Evolutionary conservation across 305 asterid genomes (phyloP), one percentile per base, ranked within the genome.

Genomic region (Fraxinus velutina): DNA sequence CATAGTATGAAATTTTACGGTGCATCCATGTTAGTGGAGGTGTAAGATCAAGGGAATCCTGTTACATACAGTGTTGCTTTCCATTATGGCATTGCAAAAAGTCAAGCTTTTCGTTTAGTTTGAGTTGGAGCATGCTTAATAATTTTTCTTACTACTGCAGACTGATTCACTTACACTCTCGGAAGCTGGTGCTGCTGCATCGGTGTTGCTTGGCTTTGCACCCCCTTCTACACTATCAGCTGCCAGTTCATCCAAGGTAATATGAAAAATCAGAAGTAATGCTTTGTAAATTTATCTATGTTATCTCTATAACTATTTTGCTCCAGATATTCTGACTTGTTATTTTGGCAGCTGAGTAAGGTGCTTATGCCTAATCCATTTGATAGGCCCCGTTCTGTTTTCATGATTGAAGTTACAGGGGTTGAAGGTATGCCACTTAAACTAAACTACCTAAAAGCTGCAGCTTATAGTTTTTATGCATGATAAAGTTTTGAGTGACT

Each of bases 351-450:
- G 99, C 89, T 96, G 84, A 93, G 93, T 66, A 91, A 94, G 87
- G 94, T 96, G 81, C 94, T 94, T 13, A 44, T 75, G 87, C 98
- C 99, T 80, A 96, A 93, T 82, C 99, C 98, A 9, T 96, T 96
- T 79, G 88, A 94, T 86, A 90, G 92, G 88, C 99, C 99, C 42
- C 92, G 79, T 82, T 91, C 98, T 84, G 81, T 92, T 81, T 84
- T 96, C 84, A 83, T 92, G 83, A 91, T 94, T 50, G 98, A 94
- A 89, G 92, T 93, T 81, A 60, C 92, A 8, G 98, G 98, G 84
- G 85, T 82, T 66, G 92, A 90, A 90, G 98, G 99, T 92, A 78
- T 78, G 87, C 79, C 83, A 12, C 66, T 77, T 62, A 32, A 78
- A 64, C 72, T 76, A 44, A 44, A 50, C 60, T 22, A 68, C 10